phyloP scores from a whole-genome alignment of 371 early-diverging fungal genomes.

The Capillidium heterosporum region DNA sequence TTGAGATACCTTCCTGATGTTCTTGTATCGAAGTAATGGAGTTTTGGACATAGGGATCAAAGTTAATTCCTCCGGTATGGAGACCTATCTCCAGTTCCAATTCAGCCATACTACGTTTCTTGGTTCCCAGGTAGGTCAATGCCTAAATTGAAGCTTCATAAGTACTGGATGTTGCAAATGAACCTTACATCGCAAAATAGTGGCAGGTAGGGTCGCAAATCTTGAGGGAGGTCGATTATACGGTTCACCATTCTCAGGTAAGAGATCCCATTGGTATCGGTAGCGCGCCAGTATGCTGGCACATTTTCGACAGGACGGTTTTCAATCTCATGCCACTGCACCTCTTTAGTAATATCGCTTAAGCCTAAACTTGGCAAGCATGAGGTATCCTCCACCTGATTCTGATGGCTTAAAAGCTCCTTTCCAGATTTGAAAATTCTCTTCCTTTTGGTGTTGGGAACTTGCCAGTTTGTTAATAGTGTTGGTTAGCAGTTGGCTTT shows the following conservation, averaged over 20 bases:
- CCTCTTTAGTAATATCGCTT: constrained; percentile 43
- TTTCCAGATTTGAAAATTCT: constrained; percentile 37
- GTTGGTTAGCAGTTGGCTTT: constrained; percentile 35
- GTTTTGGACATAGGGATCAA: constrained; percentile 41
- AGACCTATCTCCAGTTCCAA: constrained; percentile 75
- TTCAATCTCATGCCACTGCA: constrained; percentile 41
- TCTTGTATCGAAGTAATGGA: constrained; percentile 22
- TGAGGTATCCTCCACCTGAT: constrained; percentile 48
- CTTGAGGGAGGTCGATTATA: constrained; percentile 28
- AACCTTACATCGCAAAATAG: constrained; percentile 52
- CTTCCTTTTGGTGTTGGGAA: constrained; percentile 22
- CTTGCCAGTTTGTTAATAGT: constrained; percentile 36
- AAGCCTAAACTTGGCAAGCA: constrained; percentile 67
- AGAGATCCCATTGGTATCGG: constrained; percentile 83
- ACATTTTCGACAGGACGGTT: constrained; percentile 32
- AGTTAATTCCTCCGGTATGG: constrained; percentile 69
- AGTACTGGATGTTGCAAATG: neutral
- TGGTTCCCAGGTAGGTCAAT: constrained; percentile 72
- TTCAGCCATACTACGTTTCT: constrained; percentile 47
- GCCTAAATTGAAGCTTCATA: constrained; percentile 15
- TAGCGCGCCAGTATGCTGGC: constrained; percentile 58
- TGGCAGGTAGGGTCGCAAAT: constrained; percentile 54
- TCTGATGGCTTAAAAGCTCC: constrained; percentile 46
- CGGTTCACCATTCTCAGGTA: constrained; percentile 57
- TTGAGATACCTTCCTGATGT: constrained; percentile 31